phyloP scores from a whole-genome alignment of 176 grass and related monocot species.

The sorghum (Sorghum bicolor) region Sorghum_bicolor_NCBIv3 NC_012871.2:69950501-69951000 shows the following conservation, averaged over 20 bases:
- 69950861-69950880: neutral
- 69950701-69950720: too few relatives aligned
- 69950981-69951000: neutral
- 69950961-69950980: slow-evolving; percentile 3
- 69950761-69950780: neutral
- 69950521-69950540: neutral
- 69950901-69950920: slow-evolving; percentile 32
- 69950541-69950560: neutral
- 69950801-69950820: too few relatives aligned
- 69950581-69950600: neutral
- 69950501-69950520: neutral
- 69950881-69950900: slow-evolving; percentile 39
- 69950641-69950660: neutral
- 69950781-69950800: too few relatives aligned
- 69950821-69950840: neutral
- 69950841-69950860: neutral
- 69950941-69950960: slow-evolving; percentile 11
- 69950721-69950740: too few relatives aligned
- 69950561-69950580: neutral
- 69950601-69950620: neutral
- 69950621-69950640: neutral
- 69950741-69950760: too few relatives aligned
- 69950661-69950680: neutral
- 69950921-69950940: neutral
- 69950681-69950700: neutral